phyloP scores from a whole-genome alignment of 1,284 basidiomycete genomes.

The Lentinula novae-zelandiae region DNA sequence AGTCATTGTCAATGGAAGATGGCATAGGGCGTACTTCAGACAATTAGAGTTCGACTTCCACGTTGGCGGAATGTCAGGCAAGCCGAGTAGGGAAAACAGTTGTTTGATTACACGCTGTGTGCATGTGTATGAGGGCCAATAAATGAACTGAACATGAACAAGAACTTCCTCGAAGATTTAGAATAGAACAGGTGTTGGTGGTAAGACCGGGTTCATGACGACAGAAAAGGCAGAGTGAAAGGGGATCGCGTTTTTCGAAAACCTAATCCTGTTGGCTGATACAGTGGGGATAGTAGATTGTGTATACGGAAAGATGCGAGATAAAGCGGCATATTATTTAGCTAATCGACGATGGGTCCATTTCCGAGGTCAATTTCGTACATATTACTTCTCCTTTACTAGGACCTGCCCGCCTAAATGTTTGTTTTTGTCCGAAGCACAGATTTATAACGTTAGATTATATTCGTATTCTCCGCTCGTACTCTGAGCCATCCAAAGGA shows the following conservation, averaged over 20 bases:
- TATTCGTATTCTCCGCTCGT: constrained; percentile 84
- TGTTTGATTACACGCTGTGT: too few species aligned
- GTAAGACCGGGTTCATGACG: background rate
- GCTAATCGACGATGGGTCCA: background rate
- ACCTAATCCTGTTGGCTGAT: background rate
- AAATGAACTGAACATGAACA: background rate
- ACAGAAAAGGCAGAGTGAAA: background rate
- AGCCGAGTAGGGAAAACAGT: too few species aligned
- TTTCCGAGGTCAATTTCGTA: background rate
- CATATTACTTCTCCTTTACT: background rate
- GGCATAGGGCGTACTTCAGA: too few species aligned
- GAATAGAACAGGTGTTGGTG: background rate
- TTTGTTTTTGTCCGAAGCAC: background rate
- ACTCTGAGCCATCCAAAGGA: constrained; percentile 87
- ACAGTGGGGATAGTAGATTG: background rate
- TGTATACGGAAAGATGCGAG: background rate
- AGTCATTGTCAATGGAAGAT: too few species aligned
- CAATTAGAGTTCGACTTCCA: too few species aligned
- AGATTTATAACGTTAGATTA: constrained; percentile 66
- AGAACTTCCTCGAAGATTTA: background rate
- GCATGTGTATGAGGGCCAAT: too few species aligned
- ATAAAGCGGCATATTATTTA: background rate
- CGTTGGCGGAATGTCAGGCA: too few species aligned
- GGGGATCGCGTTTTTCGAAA: background rate
- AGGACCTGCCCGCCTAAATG: background rate